Base-by-base conservation (phyloP, 768 basidiomycete genomes). In the Dacryopinax primogenitus region DNA sequence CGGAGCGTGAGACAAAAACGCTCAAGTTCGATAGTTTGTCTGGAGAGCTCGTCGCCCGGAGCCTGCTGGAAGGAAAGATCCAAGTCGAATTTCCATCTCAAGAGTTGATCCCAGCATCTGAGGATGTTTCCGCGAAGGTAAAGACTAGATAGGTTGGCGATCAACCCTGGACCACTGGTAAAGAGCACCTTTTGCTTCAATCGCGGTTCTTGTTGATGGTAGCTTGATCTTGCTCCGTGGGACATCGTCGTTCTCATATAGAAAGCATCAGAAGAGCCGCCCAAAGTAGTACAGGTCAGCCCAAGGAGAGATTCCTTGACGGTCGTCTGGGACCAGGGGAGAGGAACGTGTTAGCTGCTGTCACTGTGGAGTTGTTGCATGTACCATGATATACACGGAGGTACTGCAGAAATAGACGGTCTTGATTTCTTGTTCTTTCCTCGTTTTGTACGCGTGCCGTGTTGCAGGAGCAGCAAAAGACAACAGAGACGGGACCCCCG, bases 231-330 rank as follows among this genome's bases (percentile, higher is more conserved):
- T 6, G 30, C 26, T 7, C 23, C 51, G 3, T 58, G 51, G 51
- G 34, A 30, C 6, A 33, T 62, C n/a, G n/a, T 69, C 16, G 69
- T 71, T 39, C 26, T 74, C 37, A 71, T 72, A 2, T 45, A 64
- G 0, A 58, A 58, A 18, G 11, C 26, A 6, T 23, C 11, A 6
- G 6, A 15, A 30, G 51, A 71, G 34, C 74, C 77, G 64, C 74
- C 80, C 33, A 69, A 69, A 18, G 80, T 81, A 1, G 80, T 72
- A 66, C 81, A 83, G 69, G 82, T 84, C 26, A 84, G 84, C 70
- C 67, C 71, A 1, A 72, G 83, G 44, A 80, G 81, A 13, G 83
- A 82, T 1, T 73, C 77, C 23, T 64, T 83, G 58, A 76, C 72
- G 33, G 68, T 83, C 23, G 66, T 73, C 1, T 81, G 76, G 72